These are phyloP conservation scores for Rhododendron ferrugineum DNA, from an alignment of 148 eudicot genomes.

Conservation along the genomic window DNA sequence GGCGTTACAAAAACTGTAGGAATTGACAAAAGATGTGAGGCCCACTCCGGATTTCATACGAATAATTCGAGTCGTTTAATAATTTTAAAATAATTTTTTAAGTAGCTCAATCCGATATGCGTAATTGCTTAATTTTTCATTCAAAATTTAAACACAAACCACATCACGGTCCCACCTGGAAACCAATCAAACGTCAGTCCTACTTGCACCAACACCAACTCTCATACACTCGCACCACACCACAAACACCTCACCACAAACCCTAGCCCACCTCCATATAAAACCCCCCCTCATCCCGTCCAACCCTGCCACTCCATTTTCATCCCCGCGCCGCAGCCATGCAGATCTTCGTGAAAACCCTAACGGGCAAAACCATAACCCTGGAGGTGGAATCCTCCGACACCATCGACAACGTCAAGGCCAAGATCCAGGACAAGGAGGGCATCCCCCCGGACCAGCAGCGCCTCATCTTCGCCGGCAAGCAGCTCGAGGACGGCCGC, in stretches of 20 bases:
- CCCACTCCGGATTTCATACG: too few species aligned
- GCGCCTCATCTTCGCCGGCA: conserved; percentile 24
- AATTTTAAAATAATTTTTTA: too few species aligned
- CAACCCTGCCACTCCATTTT: background rate
- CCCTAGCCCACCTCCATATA: conserved; percentile 1
- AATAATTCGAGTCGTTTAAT: too few species aligned
- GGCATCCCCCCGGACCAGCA: conserved; percentile 25
- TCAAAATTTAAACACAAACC: too few species aligned
- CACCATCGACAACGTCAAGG: conserved; percentile 26
- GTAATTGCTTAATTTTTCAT: too few species aligned
- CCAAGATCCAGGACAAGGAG: conserved; percentile 27
- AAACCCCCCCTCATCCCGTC: background rate
- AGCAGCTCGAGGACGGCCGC: conserved; percentile 25
- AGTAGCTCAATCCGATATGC: too few species aligned
- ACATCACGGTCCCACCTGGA: background rate
- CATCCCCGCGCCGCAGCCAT: background rate
- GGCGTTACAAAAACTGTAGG: too few species aligned
- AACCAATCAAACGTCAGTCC: background rate
- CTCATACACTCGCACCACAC: background rate
- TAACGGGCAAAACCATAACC: conserved; percentile 19
- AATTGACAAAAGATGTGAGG: too few species aligned
- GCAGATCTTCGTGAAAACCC: conserved; percentile 23
- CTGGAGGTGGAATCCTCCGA: conserved; percentile 20
- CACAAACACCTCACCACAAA: background rate
- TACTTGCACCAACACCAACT: background rate